Conservation (phyloP, 1,284 basidiomycete genomes). For the Cutaneotrichosporon cutaneum region DNA sequence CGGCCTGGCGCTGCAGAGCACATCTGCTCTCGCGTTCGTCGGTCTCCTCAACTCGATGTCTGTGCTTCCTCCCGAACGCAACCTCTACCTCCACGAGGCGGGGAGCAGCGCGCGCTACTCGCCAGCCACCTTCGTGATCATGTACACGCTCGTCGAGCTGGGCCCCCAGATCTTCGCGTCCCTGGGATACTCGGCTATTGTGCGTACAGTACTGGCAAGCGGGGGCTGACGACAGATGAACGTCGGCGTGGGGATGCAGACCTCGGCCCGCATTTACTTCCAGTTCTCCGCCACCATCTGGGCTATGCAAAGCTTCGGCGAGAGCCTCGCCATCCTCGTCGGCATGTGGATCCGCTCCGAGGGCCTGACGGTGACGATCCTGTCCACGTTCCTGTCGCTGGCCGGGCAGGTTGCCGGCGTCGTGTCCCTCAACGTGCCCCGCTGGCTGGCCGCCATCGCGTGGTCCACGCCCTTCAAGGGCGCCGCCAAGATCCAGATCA, state of each 20-base stretch:
- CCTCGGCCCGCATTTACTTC: constrained; percentile 52
- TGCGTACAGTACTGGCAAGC: constrained; percentile 18
- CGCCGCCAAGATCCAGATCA: constrained; percentile 50
- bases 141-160: constrained; percentile 55
- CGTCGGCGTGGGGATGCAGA: constrained; percentile 53
- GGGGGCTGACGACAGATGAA: constrained; percentile 45
- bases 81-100: constrained; percentile 54
- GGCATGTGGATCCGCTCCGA: constrained; percentile 40
- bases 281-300: constrained; percentile 53
- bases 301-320: constrained; percentile 51
- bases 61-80: constrained; percentile 54
- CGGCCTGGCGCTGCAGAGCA: constrained; percentile 48
- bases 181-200: constrained; percentile 37
- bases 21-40: constrained; percentile 45
- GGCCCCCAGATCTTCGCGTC: constrained; percentile 48
- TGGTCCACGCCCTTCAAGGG: constrained; percentile 46
- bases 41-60: constrained; percentile 54
- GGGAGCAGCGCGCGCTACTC: constrained; percentile 52
- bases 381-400: constrained; percentile 49
- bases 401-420: constrained; percentile 49
- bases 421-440: constrained; percentile 52
- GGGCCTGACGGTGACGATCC: constrained; percentile 47
- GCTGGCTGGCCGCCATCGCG: constrained; percentile 50
- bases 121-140: constrained; percentile 51
- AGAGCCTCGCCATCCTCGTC: constrained; percentile 46